Evolutionary conservation across 140 eudicot genomes (phyloP).

Genomic region (Stevia rebaudiana): DNA sequence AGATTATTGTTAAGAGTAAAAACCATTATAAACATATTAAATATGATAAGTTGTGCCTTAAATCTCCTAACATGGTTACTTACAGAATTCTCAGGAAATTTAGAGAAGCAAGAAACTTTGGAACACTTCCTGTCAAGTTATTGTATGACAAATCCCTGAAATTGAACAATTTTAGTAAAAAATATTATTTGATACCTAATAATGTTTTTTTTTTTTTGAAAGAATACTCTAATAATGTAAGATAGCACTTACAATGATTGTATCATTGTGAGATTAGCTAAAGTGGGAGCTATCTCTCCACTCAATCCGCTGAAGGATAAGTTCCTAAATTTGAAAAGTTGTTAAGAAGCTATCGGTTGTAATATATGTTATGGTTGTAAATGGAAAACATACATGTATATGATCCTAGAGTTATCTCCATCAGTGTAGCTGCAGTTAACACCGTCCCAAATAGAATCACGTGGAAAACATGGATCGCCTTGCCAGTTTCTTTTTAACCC

Average conservation of each 20-base stretch:
- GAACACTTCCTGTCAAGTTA: conserved; percentile 42
- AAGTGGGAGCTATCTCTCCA: conserved; percentile 19
- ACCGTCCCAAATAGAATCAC: conserved; percentile 37
- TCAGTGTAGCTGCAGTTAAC: conserved; percentile 31
- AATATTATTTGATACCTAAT: no score
- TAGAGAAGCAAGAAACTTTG: conserved; percentile 33
- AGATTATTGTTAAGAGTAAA: neutral
- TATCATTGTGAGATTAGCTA: conserved; percentile 32
- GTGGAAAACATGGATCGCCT: conserved; percentile 61
- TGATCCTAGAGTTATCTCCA: conserved; percentile 29
- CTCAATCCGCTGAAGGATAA: conserved; percentile 35
- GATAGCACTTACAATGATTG: conserved; percentile 24
- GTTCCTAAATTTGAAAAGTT: conserved; percentile 31
- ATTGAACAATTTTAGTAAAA: neutral
- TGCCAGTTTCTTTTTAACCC: conserved; percentile 42
- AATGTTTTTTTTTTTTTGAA: no score
- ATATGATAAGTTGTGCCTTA: neutral
- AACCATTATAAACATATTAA: neutral
- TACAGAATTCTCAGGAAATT: conserved; percentile 34
- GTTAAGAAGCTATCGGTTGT: neutral
- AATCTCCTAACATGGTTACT: neutral
- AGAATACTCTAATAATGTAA: no score
- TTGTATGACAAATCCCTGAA: conserved; percentile 53
- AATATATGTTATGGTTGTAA: neutral
- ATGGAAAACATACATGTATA: conserved; percentile 34